Evolutionary conservation across 2,329 filamentous ascomycete species (phyloP).

Genomic region (Teratosphaeria destructans): DNA sequence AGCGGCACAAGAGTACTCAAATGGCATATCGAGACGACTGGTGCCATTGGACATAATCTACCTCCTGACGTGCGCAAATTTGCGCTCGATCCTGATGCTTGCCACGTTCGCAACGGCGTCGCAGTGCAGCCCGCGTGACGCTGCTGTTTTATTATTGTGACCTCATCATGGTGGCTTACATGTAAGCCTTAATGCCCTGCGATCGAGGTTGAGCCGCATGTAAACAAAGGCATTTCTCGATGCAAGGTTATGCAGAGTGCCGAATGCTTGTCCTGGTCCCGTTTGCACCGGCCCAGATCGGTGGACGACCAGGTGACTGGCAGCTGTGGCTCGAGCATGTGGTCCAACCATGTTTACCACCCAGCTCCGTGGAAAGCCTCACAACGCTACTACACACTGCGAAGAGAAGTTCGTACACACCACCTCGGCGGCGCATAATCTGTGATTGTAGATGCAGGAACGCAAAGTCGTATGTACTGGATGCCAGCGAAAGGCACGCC

Average conservation of each 20-base stretch:
- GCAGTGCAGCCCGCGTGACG: neutral
- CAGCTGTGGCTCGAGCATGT: neutral
- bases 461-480: neutral
- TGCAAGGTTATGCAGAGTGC: no score
- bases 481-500: neutral
- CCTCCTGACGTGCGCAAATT: neutral
- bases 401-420: neutral
- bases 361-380: no score
- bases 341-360: neutral
- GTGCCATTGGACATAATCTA: neutral
- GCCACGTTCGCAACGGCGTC: neutral
- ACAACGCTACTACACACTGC: no score
- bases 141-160: neutral
- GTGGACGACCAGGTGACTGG: neutral
- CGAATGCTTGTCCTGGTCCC: no score
- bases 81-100: neutral
- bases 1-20: no score
- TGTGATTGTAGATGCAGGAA: neutral
- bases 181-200: neutral
- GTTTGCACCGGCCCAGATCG: no score
- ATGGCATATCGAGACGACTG: no score
- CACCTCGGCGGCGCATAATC: neutral
- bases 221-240: neutral
- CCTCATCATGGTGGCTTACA: neutral
- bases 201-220: neutral